phyloP scores from a whole-genome alignment of 176 grass and related monocot genomes.

The Musa itinerans region DNA sequence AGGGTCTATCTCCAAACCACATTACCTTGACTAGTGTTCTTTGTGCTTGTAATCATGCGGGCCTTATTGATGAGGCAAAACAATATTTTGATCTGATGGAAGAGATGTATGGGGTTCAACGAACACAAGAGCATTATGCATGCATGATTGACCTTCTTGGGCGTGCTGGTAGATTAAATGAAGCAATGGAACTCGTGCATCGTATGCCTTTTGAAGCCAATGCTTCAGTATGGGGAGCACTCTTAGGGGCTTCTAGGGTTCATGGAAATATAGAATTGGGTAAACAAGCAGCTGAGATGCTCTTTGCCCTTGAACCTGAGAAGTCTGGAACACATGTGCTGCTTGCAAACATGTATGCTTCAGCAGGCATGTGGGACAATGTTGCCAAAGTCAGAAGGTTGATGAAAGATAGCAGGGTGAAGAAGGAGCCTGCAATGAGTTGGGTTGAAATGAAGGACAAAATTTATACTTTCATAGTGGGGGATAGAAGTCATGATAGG shows the following conservation, averaged over 20 bases:
- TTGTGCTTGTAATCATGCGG: slow-evolving; percentile 75
- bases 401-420: slow-evolving; percentile 60
- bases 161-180: slow-evolving; percentile 59
- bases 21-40: slow-evolving; percentile 81
- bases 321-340: slow-evolving; percentile 76
- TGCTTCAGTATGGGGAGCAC: slow-evolving; percentile 61
- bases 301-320: slow-evolving; percentile 70
- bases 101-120: slow-evolving; percentile 59
- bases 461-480: slow-evolving; percentile 77
- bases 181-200: slow-evolving; percentile 66
- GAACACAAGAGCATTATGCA: slow-evolving; percentile 71
- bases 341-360: slow-evolving; percentile 70
- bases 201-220: slow-evolving; percentile 72
- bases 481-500: slow-evolving; percentile 56
- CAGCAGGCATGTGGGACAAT: slow-evolving; percentile 60
- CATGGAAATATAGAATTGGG: slow-evolving; percentile 53
- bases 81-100: slow-evolving; percentile 72
- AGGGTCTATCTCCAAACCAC: slow-evolving; percentile 59
- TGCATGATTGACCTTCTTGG: slow-evolving; percentile 89
- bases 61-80: slow-evolving; percentile 60
- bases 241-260: slow-evolving; percentile 56
- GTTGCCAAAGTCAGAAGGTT: slow-evolving; percentile 51
- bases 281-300: slow-evolving; percentile 51
- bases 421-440: slow-evolving; percentile 77
- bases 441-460: slow-evolving; percentile 86